Base-by-base conservation (phyloP, 73 alveolate species). In the Tetrahymena elliotti region DNA sequence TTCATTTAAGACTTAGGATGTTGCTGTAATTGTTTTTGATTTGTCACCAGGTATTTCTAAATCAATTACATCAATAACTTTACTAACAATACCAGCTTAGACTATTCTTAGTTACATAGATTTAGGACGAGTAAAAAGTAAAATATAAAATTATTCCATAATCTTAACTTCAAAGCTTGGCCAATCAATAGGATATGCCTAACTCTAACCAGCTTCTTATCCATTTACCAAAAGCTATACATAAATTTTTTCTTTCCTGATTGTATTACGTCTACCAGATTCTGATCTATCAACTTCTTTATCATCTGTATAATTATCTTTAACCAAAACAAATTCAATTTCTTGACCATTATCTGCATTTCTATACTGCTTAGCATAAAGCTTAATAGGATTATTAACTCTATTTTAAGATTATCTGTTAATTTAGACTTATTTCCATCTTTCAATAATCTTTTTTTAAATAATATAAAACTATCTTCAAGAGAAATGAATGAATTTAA, bases 21-120 rank as follows among this genome's bases (percentile, higher is more conserved):
- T 97, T 53, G 99, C 96, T 0, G 99, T 98, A 18, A 99, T 98
- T 0, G 99, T 98, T 95, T 97, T 97, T 53, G 98, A 98, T 54
- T 98, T 97, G 84, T 97, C 96, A 9, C 99, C 99, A 83, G 99
- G 99, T 5, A 99, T 98, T 94, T 99, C 99, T 35, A 99, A 98
- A 84, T 98, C 98, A 84, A 98, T 95, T 53, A 92, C 97, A 97
- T 97, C 98, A 33, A 97, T 97, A 35, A 98, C 52, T 40, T 95
- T 94, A 35, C 95, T 96, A 38, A 97, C 95, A 38, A 98, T 95
- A 95, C 96, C 95, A 8, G 96, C 98, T 83, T 95, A 82, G 83
- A 94, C 95, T 84, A 99, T 94, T 95, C 98, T 99, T 27, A 99
- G 94, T 93, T 98, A 97, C 40, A 99, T 98, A 41, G 98, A 97